Percentiles rank a stretch among this genome's conserved stretches.
Evolutionary conservation across 371 early-diverging fungal species (phyloP).

Genomic region (Globomyces sp.): DNA sequence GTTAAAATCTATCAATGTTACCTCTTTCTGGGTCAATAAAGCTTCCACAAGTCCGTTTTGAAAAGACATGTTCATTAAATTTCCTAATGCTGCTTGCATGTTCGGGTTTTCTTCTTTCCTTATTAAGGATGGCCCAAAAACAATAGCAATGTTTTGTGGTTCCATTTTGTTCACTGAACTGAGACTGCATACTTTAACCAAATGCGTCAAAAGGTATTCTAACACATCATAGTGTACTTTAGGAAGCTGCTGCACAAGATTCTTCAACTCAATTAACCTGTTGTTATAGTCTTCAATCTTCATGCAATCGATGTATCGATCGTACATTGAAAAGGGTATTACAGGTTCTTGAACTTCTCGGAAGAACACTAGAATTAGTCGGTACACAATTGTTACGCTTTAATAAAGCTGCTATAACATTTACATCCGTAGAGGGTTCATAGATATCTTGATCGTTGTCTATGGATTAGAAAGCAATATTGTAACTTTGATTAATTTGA

Average conservation of each 20-base stretch:
- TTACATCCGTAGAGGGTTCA: constrained; percentile 61
- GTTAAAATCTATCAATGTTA: constrained; percentile 1
- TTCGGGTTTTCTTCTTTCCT: constrained; percentile 39
- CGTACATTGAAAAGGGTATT: constrained; percentile 75
- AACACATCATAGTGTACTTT: constrained; percentile 65
- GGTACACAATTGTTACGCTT: constrained; percentile 46
- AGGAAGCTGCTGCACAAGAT: constrained; percentile 69
- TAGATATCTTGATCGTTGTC: constrained; percentile 40
- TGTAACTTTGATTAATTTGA: constrained; percentile 51
- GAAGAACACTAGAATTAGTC: constrained; percentile 58
- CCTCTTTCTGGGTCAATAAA: constrained; percentile 46
- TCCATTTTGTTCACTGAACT: constrained; percentile 85
- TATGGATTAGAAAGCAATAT: too few species aligned
- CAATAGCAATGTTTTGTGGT: constrained; percentile 75
- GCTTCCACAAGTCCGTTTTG: constrained; percentile 50
- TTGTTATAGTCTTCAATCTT: constrained; percentile 71
- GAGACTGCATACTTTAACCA: constrained; percentile 61
- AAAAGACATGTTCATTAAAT: constrained; percentile 51
- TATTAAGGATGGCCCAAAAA: constrained; percentile 65
- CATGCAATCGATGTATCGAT: constrained; percentile 71
- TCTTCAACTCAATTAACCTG: constrained; percentile 67
- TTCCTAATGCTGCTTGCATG: constrained; percentile 32
- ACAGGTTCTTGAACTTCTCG: constrained; percentile 77
- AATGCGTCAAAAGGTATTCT: constrained; percentile 69
- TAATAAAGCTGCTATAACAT: constrained; percentile 70